Evolutionary conservation across 2,329 filamentous ascomycete species (phyloP), one percentile per base, ranked within the genome.

Genomic region (Alternaria arbusti): DNA sequence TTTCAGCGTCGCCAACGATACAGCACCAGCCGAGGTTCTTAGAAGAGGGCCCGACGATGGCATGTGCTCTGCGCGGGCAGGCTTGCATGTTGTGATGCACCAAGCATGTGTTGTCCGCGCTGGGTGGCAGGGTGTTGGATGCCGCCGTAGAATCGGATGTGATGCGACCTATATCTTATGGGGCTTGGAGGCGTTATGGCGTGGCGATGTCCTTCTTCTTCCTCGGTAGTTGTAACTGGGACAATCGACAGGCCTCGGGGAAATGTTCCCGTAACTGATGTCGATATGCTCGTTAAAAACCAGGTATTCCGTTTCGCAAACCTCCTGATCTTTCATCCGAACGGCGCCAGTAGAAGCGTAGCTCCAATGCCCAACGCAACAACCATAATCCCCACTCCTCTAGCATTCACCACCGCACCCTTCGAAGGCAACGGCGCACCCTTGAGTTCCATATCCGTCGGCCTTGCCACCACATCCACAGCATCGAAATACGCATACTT

Each of bases 401-500:
- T 17, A 40, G n/a, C n/a, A 10, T 11, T 40, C n/a, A 40, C 36
- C 15, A 40, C 36, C 8, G 68, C 57, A 22, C 66, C 70, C 23
- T 70, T 65, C 56, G 69, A 67, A 23, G 70, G 70, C n/a, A 75
- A 58, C 10, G 71, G 69, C 10, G 47, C 62, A 5, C 71, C 74
- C 45, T 72, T 56, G 6, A 67, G 47, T 32, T 70, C 54, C 67
- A 73, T 70, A 43, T 62, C 57, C 10, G 63, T 56, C 9, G 67
- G 67, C 9, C 54, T 66, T 5, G 62, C 40, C 72, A 74, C 54
- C 0, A 78, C 76, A 61, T 79, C 77, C 9, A 64, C 32, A 28
- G 65, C 70, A 44, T 76, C 71, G 45, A 74, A 78, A 59, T 65
- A 78, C 3, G 73, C 75, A 61, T 68, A 75, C 51, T 70, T 74